phyloP scores from a whole-genome alignment of 2,329 filamentous ascomycete genomes.

The Penicillium sp. region DNA sequence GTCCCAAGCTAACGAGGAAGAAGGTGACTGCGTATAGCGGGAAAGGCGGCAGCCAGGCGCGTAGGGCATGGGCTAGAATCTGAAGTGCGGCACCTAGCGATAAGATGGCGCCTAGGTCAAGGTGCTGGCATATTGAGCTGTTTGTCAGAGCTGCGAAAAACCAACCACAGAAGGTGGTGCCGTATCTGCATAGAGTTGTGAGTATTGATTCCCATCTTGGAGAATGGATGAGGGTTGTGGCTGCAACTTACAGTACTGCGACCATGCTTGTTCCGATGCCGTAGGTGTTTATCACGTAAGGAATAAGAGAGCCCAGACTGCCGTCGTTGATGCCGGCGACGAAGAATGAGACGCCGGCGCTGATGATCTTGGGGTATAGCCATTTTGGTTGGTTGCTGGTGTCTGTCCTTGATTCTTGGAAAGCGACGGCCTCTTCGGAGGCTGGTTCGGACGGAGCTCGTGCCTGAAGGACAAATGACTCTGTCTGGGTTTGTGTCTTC shows the following conservation, averaged over 20 bases:
- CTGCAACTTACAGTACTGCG: slow-evolving; percentile 47
- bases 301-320: slow-evolving; percentile 61
- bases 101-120: slow-evolving; percentile 59
- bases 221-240: slow-evolving; percentile 5
- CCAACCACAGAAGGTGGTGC: slow-evolving; percentile 60
- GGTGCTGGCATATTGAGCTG: slow-evolving; percentile 45
- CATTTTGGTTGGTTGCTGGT: slow-evolving; percentile 10
- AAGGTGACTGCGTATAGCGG: slow-evolving; percentile 58
- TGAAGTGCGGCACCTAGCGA: slow-evolving; percentile 57
- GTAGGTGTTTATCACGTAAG: slow-evolving; percentile 61
- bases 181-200: slow-evolving; percentile 43
- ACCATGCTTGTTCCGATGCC: slow-evolving; percentile 53
- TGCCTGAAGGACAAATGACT: slow-evolving; percentile 9
- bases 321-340: slow-evolving; percentile 66
- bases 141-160: slow-evolving; percentile 58
- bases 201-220: slow-evolving; percentile 6
- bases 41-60: slow-evolving; percentile 59
- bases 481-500: slow-evolving; percentile 13
- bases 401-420: neutral
- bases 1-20: slow-evolving; percentile 57
- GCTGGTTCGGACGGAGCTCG: neutral
- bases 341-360: slow-evolving; percentile 62
- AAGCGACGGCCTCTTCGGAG: neutral
- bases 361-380: slow-evolving; percentile 49
- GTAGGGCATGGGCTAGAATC: slow-evolving; percentile 45